Base-by-base conservation (phyloP, 495 filamentous ascomycete genomes). In the Trichoderma gamsii region DNA sequence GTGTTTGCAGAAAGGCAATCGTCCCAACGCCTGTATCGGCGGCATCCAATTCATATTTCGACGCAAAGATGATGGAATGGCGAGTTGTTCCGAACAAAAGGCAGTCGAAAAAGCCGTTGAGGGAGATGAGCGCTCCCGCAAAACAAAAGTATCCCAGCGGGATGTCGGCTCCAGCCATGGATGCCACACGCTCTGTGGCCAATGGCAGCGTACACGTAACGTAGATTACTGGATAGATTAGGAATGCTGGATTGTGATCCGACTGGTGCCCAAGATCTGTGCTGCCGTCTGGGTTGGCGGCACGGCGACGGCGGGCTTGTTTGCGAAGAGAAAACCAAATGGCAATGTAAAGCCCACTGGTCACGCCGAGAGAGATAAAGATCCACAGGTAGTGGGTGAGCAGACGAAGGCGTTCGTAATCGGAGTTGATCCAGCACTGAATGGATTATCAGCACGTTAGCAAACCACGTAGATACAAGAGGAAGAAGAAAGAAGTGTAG, bases 341-440 rank as follows among this genome's bases (percentile, higher is more conserved):
- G 67, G 88, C 75, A 1, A 79, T 78, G 76, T 93, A 93, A 16
- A 92, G 81, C 51, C 80, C 68, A 63, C 87, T 81, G 15, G 88
- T 90, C 23, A 86, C 73, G 71, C 88, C 85, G 69, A 92, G 84
- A 66, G 84, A 80, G 61, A 92, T 76, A 77, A 92, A 92, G 76
- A 92, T 90, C 85, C 88, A 93, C 70, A 92, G 81, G 72, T 93
- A 93, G 72, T 93, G 90, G 23, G 88, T 83, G 80, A 84, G 86
- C 0, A 93, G 83, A 70, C 89, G 89, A 51, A 86, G 79, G 7
- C 74, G 71, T 67, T 87, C 82, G 75, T 87, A 90, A 1, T 81
- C 75, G 49, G 80, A 74, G 70, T 84, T 88, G 41, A 92, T 84
- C 90, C 90, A 92, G 76, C 90, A 92, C 90, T 90, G 69, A 3